Evolutionary conservation across 1,284 basidiomycete species (phyloP), one percentile per base, ranked within the genome.

Genomic region (Athelia psychrophila): DNA sequence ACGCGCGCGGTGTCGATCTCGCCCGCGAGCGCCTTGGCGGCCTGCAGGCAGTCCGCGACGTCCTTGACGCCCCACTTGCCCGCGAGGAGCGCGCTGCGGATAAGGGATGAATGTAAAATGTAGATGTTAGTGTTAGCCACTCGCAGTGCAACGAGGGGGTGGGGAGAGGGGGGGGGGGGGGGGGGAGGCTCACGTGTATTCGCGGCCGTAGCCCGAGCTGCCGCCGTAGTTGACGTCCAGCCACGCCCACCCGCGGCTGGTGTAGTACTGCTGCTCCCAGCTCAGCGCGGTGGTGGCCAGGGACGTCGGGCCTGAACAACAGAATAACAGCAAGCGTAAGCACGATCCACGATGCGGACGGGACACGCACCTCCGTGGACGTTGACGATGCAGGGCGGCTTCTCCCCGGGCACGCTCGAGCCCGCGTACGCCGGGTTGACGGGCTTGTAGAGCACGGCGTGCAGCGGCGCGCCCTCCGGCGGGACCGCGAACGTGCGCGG

Each of bases 161-260:
- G n/a, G n/a, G n/a, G n/a, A n/a, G n/a, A n/a, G n/a, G n/a, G n/a
- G n/a, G n/a, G n/a, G n/a, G n/a, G n/a, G n/a, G n/a, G n/a, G n/a
- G n/a, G 27, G 27, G 13, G 27, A 5, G 16, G n/a, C 38, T 8
- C n/a, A 75, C 78, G 68, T 72, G 56, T 83, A 88, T 47, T 69
- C 65, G 3, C 83, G 75, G 0, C 86, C 86, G 56, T 83, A 86
- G 0, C 84, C 84, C 5, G 80, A 81, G 6, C 81, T 85, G 1
- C 88, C 88, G 6, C 85, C 77, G 58, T 87, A 88, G 60, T 88
- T 84, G 16, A 90, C 83, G 52, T 81, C 79, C 19, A 87, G 66
- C 38, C 83, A 85, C 6, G 74, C 83, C 71, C 72, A 88, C 18
- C 86, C 86, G 3, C 86, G 75, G 18, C 77, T 78, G 0, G 85